Evolutionary conservation across 768 basidiomycete genomes (phyloP), one percentile per base, ranked within the genome.

Genomic region (Leccinum subtestaceum): DNA sequence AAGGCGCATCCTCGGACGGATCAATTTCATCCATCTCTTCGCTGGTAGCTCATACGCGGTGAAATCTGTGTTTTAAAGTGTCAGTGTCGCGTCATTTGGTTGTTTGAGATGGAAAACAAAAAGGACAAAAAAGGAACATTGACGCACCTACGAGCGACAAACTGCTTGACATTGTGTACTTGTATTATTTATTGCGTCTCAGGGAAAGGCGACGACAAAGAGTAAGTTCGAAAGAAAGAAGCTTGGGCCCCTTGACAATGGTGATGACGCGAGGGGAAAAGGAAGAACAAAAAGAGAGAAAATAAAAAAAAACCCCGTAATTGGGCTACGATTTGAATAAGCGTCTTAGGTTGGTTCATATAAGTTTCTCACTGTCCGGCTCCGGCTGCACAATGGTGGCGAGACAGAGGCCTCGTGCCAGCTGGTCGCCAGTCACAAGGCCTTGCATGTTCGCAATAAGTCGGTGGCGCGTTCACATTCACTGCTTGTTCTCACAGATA

Each of bases 1-100:
- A 32, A 69, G 58, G 1, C 68, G 69, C 56, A 69, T 53, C 46
- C 48, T 70, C 27, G 68, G 69, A 11, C 51, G 51, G 49, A 70
- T 27, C n/a, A 66, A 2, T 11, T 23, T 58, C 56, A 68, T 52
- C 62, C 64, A 64, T 48, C 52, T 66, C 23, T 58, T 62, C 9
- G 67, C 57, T 1, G 68, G 68, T 1, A 69, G 29, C 5, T 68
- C 69, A 40, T 52, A 62, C 27, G 69, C 69, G 47, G 56, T 66
- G 55, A 69, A 70, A 25, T 66, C 68, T 69, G 38, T 19, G 38
- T 40, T 43, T n/a, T 13, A 34, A 31, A 27, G 27, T 2, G 25
- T 19, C 23, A 4, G 19, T 49, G 10, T 55, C 49, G 21, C 11
- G 36, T 45, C 19, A 47, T 36, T 40, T 40, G 29, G 19, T 23